phyloP scores from a whole-genome alignment of 2,329 filamentous ascomycete species.

The Neonectria neomacrospora region DNA sequence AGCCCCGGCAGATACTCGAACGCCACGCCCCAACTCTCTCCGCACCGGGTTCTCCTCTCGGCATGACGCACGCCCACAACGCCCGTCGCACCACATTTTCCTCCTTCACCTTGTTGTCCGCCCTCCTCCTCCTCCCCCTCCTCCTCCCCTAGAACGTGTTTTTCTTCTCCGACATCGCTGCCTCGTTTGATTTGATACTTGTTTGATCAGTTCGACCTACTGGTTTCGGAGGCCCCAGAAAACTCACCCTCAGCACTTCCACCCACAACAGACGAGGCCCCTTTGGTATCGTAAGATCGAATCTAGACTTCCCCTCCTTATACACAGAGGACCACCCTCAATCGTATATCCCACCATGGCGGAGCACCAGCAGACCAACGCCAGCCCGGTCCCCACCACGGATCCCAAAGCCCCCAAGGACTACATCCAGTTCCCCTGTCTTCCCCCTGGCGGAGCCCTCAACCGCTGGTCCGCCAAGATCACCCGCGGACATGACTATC shows the following conservation, averaged over 20 bases:
- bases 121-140: not conserved
- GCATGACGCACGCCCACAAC: conserved; percentile 7
- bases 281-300: not conserved
- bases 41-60: conserved; percentile 18
- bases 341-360: conserved; percentile 38
- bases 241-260: not conserved
- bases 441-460: conserved; percentile 66
- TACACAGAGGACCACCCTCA: not conserved
- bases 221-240: conserved; percentile 1
- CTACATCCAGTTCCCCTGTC: conserved; percentile 64
- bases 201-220: not conserved
- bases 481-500: conserved; percentile 88
- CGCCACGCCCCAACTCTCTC: conserved; percentile 25
- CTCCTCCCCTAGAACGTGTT: not conserved
- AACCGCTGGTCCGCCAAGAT: conserved; percentile 89
- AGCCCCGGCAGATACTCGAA: conserved; percentile 8
- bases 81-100: conserved; percentile 16
- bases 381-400: conserved; percentile 36
- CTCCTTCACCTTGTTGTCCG: conserved; percentile 20
- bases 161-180: conserved; percentile 30
- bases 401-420: conserved; percentile 61
- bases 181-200: not conserved
- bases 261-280: not conserved
- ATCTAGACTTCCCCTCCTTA: not conserved
- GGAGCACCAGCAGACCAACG: conserved; percentile 35